A percentile compares a stretch with the other conserved stretches of the same genome.
These are phyloP conservation scores for Ramularia endophylla DNA, from an alignment of 2,329 filamentous ascomycete genomes.

Conservation along the genomic window DNA sequence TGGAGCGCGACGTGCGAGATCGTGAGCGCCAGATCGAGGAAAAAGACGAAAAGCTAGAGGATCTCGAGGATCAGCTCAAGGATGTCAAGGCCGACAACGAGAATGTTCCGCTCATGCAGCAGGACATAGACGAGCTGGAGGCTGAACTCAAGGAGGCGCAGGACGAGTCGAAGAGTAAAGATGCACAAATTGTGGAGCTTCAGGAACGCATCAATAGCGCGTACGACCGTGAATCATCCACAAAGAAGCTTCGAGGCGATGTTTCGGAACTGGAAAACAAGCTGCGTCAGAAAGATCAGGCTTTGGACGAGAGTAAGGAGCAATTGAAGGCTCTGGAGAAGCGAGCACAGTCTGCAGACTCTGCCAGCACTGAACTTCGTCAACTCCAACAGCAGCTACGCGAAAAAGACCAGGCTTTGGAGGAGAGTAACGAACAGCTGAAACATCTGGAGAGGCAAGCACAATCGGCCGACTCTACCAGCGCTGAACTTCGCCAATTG, in stretches of 20 bases:
- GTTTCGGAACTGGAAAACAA: slow-evolving; percentile 30
- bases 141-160: slow-evolving; percentile 46
- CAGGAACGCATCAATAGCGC: slow-evolving; percentile 26
- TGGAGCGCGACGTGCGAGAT: slow-evolving; percentile 49
- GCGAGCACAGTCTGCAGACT: slow-evolving; percentile 24
- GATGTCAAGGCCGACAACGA: slow-evolving; percentile 25
- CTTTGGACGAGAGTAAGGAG: slow-evolving; percentile 31
- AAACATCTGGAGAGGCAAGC: slow-evolving; percentile 20
- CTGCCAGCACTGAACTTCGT: slow-evolving; percentile 40
- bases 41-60: slow-evolving; percentile 48
- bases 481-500: slow-evolving; percentile 20
- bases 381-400: slow-evolving; percentile 45
- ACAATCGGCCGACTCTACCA: slow-evolving; percentile 10
- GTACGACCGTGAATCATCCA: slow-evolving; percentile 32
- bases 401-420: slow-evolving; percentile 38
- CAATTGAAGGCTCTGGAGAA: slow-evolving; percentile 30
- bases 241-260: slow-evolving; percentile 33
- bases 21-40: slow-evolving; percentile 32
- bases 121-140: slow-evolving; percentile 47
- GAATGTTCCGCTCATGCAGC: slow-evolving; percentile 56
- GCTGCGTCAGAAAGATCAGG: slow-evolving; percentile 31
- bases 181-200: slow-evolving; percentile 27
- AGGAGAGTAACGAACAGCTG: slow-evolving; percentile 22
- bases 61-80: slow-evolving; percentile 35
- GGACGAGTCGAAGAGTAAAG: slow-evolving; percentile 35